Evolutionary conservation across 345 rosid genomes (phyloP), one percentile per base, ranked within the genome.

Genomic region (Syzygium jambos): DNA sequence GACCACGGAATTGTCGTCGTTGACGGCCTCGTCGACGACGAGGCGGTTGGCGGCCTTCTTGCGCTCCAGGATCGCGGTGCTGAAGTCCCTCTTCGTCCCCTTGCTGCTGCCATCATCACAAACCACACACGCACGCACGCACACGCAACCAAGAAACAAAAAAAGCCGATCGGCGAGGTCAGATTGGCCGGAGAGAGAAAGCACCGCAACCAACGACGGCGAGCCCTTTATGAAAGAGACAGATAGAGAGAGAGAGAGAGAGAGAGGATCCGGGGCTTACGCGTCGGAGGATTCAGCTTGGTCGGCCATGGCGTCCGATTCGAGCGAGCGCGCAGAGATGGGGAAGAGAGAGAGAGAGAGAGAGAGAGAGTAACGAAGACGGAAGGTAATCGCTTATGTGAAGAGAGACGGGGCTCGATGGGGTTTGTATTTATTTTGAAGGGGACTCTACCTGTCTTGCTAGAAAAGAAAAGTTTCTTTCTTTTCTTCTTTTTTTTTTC

Each of bases 1-100:
- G 51, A 96, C 99, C 10, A 96, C 99, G 34, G 98, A 96, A 93
- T 97, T 97, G 84, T 97, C 98, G 83, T 97, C 98, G 88, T 95
- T 94, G 68, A 92, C 80, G 38, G 99, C 98, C 90, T 97, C 99
- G 56, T 97, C 99, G 12, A 96, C 99, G 83, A 97, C 92, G 52
- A 97, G 98, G 56, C 99, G 94, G 61, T 97, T 97, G 3, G 97
- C 91, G 7, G 98, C 92, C 92, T 97, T 97, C 95, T 97, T 97
- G 86, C 96, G 92, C 92, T 96, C 99, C 86, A 97, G 91, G 83
- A 95, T 97, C 89, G 99, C 99, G 22, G 98, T 97, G 86, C 96
- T 95, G 86, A 95, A 97, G 85, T 97, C 99, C 88, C 93, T 95
- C 94, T 97, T 97, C 80, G 94, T 88, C 78, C 95, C 95, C 90